Conservation (phyloP, 495 filamentous ascomycete genomes). For the Daldinia caldariorum region DNA sequence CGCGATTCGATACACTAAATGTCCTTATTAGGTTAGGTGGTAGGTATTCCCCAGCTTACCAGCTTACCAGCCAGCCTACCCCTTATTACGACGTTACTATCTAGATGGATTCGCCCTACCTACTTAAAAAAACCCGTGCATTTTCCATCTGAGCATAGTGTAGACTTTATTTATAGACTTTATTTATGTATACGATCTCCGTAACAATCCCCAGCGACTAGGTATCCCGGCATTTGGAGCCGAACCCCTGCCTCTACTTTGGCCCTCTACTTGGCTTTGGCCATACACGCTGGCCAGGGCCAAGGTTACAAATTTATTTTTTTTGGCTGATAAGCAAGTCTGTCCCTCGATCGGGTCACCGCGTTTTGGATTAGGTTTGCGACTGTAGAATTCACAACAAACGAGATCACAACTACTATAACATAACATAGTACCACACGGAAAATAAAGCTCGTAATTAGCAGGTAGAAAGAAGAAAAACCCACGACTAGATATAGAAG, state of each 20-base stretch:
- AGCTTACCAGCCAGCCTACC: too few species aligned
- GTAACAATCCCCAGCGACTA: constrained; percentile 5
- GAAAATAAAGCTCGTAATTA: constrained; percentile 12
- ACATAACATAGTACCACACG: neutral
- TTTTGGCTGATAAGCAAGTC: constrained; percentile 23
- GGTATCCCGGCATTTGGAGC: constrained; percentile 9
- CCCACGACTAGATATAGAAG: neutral
- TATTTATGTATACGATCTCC: constrained; percentile 23
- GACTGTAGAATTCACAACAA: constrained; percentile 9
- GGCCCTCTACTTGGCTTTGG: constrained; percentile 26
- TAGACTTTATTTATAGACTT: constrained; percentile 25
- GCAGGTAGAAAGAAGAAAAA: neutral
- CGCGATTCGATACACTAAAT: constrained; percentile 7
- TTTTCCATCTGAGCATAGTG: constrained; percentile 11
- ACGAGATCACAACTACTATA: constrained; percentile 1
- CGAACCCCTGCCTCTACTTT: constrained; percentile 34
- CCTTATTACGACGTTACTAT: constrained; percentile 14
- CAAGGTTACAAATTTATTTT: constrained; percentile 14
- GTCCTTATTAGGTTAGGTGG: neutral
- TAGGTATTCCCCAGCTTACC: neutral
- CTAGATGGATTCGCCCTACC: constrained; percentile 5
- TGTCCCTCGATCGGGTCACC: constrained; percentile 20
- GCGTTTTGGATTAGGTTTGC: neutral
- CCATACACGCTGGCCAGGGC: neutral
- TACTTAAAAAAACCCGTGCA: neutral